Conservation (phyloP, 2,329 filamentous ascomycete genomes). For the Cladosporium austrohemisphaericum region DNA sequence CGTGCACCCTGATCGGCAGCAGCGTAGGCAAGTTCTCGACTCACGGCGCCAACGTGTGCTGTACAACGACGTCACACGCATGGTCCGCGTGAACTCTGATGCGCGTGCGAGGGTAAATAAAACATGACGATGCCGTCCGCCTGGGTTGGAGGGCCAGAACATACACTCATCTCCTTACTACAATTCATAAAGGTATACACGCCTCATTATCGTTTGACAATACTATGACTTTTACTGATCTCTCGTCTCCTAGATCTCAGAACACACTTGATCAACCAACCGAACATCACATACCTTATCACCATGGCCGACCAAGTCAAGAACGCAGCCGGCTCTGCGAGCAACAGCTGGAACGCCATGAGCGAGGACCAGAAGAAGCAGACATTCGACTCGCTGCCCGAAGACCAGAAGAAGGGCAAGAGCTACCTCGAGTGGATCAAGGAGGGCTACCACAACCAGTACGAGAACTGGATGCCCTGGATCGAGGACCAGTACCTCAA, state of each 20-base stretch:
- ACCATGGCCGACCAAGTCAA: slow-evolving; percentile 17
- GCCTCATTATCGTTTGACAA: not conserved
- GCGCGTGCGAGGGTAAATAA: slow-evolving; percentile 10
- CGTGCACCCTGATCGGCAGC: too few species aligned
- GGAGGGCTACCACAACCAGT: slow-evolving; percentile 66
- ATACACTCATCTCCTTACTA: too few species aligned
- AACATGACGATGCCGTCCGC: slow-evolving; percentile 12
- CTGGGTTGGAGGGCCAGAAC: too few species aligned
- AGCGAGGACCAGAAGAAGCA: slow-evolving; percentile 34
- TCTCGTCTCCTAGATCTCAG: not conserved
- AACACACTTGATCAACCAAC: not conserved
- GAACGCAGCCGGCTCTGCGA: slow-evolving; percentile 21
- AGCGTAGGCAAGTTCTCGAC: slow-evolving; percentile 1
- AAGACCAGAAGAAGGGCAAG: slow-evolving; percentile 31
- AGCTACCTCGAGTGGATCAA: slow-evolving; percentile 54
- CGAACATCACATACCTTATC: not conserved
- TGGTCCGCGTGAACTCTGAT: slow-evolving; percentile 15
- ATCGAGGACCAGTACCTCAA: slow-evolving; percentile 68
- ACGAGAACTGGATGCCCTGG: slow-evolving; percentile 74
- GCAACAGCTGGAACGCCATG: slow-evolving; percentile 33
- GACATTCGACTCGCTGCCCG: slow-evolving; percentile 30
- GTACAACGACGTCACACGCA: slow-evolving; percentile 7
- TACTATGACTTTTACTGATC: not conserved
- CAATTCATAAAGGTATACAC: not conserved
- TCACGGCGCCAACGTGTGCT: not conserved